Base-by-base conservation (phyloP, 352 stramenopile genomes). In the Phytopythium sindhum region DNA sequence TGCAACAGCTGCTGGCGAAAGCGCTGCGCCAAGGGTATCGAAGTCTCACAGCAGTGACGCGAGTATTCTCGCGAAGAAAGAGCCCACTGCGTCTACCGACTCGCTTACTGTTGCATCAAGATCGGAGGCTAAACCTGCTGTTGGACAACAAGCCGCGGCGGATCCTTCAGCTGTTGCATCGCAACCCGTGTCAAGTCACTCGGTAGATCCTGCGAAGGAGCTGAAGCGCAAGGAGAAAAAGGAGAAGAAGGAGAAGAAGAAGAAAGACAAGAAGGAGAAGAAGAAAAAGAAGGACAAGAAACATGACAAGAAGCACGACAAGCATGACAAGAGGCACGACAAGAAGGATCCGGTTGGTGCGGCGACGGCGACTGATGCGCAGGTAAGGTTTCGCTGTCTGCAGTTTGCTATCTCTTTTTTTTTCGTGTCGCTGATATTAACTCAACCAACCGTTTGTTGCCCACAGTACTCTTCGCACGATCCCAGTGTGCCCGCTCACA, bases 191-290 rank as follows among this genome's bases (percentile, higher is more conserved):
- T 50, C 39, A 12, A 52, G 37, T 12, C 23, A 53, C 23, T 35
- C 35, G 10, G 0, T 39, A 2, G 55, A 61, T 29, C 47, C 24
- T 17, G 42, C 41, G 23, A 48, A 50, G 35, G 64, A 77, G 48
- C 53, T 62, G 28, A 77, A 77, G 42, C 55, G 65, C 24, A 57
- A 74, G 39, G 63, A 78, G 21, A 35, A 71, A 21, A 77, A 78
- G 14, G 79, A 86, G 52, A 80, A 89, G 29, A 85, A 86, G 50
- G 86, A 93, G 41, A 78, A 85, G 58, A 79, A 86, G 47, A 81
- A 93, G 37, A 79, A 91, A 33, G 81, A 91, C 47, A 85, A 92
- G 23, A 73, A 84, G 39, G 70, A 84, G 52, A 86, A 88, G 60
- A 65, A 86, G 45, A 72, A 89, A 68, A 75, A 83, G 54, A 72